Evolutionary conservation across 2,329 filamentous ascomycete genomes (phyloP), one percentile per base, ranked within the genome.

Genomic region (Cladosporium austrohemisphaericum): DNA sequence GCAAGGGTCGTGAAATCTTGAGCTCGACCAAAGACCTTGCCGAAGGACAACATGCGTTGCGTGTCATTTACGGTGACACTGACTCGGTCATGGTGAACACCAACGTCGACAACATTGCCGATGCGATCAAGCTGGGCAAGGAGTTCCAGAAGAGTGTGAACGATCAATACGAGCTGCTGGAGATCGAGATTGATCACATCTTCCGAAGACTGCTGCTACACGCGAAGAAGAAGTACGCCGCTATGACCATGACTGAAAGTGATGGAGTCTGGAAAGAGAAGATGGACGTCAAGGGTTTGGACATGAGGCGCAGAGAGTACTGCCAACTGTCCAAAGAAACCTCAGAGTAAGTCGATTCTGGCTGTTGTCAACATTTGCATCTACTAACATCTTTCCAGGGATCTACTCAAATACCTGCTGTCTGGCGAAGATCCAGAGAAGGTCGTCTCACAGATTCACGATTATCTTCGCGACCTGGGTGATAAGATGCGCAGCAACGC

Each of bases 41-140:
- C 8, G 93, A 98, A 70, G 88, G 83, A 61, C 91, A 87, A 59
- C 85, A 90, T 52, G 65, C 65, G 13, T 79, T 98, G 23, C 87
- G 93, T 63, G 93, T 98, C 67, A 97, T 98, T 55, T 98, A 98
- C 61, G 93, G 93, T 73, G 93, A 98, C 71, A 98, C 93, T 10
- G 93, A 98, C 70, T 98, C 93, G 7, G 93, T 98, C 71, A 98
- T 98, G 93, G 97, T 98, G 75, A 98, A 98, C 65, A 95, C 93
- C 55, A 97, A 97, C 64, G 90, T 93, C 49, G 88, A 96, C 69
- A 95, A 87, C 57, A 86, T 97, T 23, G 83, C 87, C 25, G 90
- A 95, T 61, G 93, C 93, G 1, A 74, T 96, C 60, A 91, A 87
- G 64, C 86, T 98, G 44, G 94, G 93, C 50, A 84, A 89, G 36